Conservation (phyloP, 1,139 yeast genomes). For the Suhomyces atakaporum region DNA sequence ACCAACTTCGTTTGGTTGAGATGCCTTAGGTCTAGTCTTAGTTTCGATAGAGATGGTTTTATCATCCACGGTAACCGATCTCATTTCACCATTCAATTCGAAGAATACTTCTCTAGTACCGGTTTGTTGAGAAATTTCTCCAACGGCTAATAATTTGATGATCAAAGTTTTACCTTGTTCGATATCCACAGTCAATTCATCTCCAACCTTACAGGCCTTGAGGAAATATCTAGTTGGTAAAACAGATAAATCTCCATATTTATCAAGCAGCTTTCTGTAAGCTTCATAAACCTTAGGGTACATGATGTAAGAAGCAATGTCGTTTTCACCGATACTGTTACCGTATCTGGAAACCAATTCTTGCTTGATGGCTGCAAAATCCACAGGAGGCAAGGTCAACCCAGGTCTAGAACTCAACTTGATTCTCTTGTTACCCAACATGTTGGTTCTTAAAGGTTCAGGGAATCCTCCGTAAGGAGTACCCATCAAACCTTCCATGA, state of each 20-base stretch:
- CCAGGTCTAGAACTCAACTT: conserved; percentile 92
- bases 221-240: conserved; percentile 90
- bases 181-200: conserved; percentile 85
- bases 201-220: conserved; percentile 82
- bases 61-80: conserved; percentile 92
- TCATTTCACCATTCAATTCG: conserved; percentile 96
- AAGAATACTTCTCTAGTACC: conserved; percentile 97
- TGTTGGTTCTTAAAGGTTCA: conserved; percentile 91
- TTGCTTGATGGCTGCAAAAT: conserved; percentile 66
- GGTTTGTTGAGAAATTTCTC: conserved; percentile 80
- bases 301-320: conserved; percentile 94
- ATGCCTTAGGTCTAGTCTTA: conserved; percentile 88
- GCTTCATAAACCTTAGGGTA: conserved; percentile 96
- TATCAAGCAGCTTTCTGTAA: conserved; percentile 69
- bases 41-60: conserved; percentile 83
- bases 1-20: conserved; percentile 90
- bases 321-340: conserved; percentile 69
- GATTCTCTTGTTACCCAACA: conserved; percentile 81
- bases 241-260: conserved; percentile 90
- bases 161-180: conserved; percentile 94
- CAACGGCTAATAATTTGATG: conserved; percentile 87
- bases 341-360: conserved; percentile 70
- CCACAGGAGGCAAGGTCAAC: conserved; percentile 78
- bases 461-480: conserved; percentile 99
- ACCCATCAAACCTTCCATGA: conserved; percentile 99